phyloP scores from a whole-genome alignment of 306 rosid genomes.

The Alnus rubra region DNA sequence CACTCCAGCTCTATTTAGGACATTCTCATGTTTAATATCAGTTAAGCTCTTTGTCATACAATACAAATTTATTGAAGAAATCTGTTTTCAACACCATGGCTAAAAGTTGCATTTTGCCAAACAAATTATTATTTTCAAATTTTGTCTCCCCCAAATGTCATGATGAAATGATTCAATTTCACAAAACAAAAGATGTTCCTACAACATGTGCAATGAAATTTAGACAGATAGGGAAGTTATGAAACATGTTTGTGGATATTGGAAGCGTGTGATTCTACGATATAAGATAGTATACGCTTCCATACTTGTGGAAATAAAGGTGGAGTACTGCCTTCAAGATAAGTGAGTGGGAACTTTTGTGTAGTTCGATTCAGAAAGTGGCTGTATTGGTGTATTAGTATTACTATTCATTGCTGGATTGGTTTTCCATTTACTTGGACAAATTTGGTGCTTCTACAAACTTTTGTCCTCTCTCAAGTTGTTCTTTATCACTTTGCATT shows the following conservation, averaged over 20 bases:
- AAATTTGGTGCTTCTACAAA: constrained; percentile 13
- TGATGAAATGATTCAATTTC: not conserved
- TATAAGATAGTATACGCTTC: not conserved
- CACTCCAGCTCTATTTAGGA: not conserved
- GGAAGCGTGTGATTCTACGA: not conserved
- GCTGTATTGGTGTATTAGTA: not conserved
- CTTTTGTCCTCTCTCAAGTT: not conserved
- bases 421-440: constrained; percentile 18
- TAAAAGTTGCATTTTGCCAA: not conserved
- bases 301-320: not conserved
- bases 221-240: not conserved
- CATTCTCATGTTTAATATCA: not conserved
- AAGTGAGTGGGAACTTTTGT: not conserved
- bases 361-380: not conserved
- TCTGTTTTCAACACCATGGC: not conserved
- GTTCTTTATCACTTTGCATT: constrained; percentile 12
- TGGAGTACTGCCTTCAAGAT: too few species aligned
- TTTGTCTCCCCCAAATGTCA: not conserved
- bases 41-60: not conserved
- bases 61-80: not conserved
- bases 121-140: not conserved
- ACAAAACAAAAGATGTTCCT: not conserved
- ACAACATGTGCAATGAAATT: not conserved
- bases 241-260: not conserved
- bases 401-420: not conserved